Evolutionary conservation across 2,329 filamentous ascomycete species (phyloP).

Genomic region (Trichoderma gracile): DNA sequence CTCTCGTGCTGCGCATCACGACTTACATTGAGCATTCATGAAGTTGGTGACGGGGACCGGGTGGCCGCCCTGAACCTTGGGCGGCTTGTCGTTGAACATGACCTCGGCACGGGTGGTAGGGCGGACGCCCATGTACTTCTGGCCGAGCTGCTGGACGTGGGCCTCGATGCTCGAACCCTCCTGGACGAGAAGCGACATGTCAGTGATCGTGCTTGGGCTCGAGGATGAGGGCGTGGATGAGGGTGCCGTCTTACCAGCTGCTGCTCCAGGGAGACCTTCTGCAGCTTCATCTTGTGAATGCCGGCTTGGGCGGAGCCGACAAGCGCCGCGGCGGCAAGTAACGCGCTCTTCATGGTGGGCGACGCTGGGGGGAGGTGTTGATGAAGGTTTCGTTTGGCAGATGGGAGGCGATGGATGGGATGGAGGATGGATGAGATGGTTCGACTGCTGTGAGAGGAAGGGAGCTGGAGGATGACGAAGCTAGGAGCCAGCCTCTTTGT

Average conservation of each 20-base stretch:
- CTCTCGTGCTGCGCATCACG: neutral
- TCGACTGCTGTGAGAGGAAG: neutral
- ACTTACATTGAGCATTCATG: slow-evolving; percentile 95
- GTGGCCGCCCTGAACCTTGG: slow-evolving; percentile 68
- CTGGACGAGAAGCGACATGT: slow-evolving; percentile 46
- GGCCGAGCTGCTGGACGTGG: slow-evolving; percentile 79
- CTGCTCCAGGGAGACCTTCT: slow-evolving; percentile 90
- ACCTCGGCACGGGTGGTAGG: slow-evolving; percentile 69
- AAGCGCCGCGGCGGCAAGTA: slow-evolving; percentile 77
- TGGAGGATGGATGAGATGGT: neutral
- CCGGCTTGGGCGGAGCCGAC: slow-evolving; percentile 80
- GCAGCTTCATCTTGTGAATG: slow-evolving; percentile 94
- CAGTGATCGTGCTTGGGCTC: neutral
- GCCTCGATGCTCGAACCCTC: slow-evolving; percentile 75
- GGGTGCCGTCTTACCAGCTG: slow-evolving; percentile 71
- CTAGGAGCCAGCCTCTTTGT: slow-evolving; percentile 8
- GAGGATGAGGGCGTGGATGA: slow-evolving; percentile 7
- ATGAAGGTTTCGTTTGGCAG: neutral
- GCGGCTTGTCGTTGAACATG: slow-evolving; percentile 74
- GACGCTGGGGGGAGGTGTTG: slow-evolving; percentile 23
- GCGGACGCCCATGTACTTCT: slow-evolving; percentile 90
- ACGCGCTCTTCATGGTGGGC: slow-evolving; percentile 79
- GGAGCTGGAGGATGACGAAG: slow-evolving; percentile 11
- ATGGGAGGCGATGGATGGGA: neutral
- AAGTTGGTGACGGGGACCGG: slow-evolving; percentile 94